phyloP scores from a whole-genome alignment of 2,329 filamentous ascomycete species.

The Aspergillus sp. region DNA sequence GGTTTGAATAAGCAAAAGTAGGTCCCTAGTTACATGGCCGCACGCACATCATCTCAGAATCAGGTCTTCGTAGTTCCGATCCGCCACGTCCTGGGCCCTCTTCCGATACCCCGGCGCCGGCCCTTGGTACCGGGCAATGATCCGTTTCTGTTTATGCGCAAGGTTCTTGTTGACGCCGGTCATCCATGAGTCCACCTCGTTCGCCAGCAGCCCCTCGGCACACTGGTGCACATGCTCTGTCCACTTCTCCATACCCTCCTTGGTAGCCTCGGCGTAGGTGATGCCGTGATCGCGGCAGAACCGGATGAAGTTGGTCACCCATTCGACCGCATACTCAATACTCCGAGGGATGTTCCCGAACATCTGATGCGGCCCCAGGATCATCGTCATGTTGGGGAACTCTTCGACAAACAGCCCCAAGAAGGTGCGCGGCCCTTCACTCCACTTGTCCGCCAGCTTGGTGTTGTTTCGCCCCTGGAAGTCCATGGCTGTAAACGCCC shows the following conservation, averaged over 20 bases:
- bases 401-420: constrained; percentile 44
- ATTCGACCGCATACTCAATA: constrained; percentile 33
- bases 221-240: constrained; percentile 51
- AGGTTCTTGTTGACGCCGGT: constrained; percentile 56
- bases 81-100: constrained; percentile 16
- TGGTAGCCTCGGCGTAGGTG: constrained; percentile 41
- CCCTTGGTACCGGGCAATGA: constrained; percentile 49
- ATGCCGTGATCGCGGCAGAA: constrained; percentile 25
- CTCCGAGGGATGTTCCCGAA: constrained; percentile 36
- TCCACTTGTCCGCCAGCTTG: constrained; percentile 33
- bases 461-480: constrained; percentile 28
- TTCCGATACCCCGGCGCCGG: constrained; percentile 44
- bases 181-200: constrained; percentile 56
- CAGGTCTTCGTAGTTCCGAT: constrained; percentile 13
- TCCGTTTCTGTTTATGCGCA: constrained; percentile 45
- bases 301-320: constrained; percentile 40
- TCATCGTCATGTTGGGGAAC: constrained; percentile 53
- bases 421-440: constrained; percentile 37
- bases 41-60: too few relatives aligned
- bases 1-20: too few relatives aligned
- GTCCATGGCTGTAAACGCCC: constrained; percentile 40
- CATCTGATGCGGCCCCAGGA: constrained; percentile 54
- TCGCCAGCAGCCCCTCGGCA: constrained; percentile 44
- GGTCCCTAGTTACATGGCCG: too few relatives aligned
- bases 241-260: constrained; percentile 43